Evolutionary conservation across 2,329 filamentous ascomycete species (phyloP).

Genomic region (Ascochyta fabae): DNA sequence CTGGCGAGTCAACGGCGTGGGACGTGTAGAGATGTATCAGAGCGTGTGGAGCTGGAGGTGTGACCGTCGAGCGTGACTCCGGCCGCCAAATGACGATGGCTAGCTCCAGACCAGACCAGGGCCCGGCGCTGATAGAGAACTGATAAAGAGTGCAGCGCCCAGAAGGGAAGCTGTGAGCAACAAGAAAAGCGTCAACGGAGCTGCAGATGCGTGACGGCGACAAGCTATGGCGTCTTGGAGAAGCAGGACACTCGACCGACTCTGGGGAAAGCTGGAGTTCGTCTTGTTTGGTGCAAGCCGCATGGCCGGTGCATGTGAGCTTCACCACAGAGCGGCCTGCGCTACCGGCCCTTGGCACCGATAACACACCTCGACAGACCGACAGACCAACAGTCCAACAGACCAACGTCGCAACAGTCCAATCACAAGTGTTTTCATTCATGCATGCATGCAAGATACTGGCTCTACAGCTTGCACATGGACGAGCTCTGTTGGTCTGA

Average conservation of each 20-base stretch:
- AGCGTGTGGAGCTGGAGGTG: constrained; percentile 14
- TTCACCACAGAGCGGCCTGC: constrained; percentile 22
- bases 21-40: constrained; percentile 12
- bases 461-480: too few species aligned
- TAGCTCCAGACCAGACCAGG: constrained; percentile 26
- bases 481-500: too few species aligned
- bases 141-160: constrained; percentile 20
- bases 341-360: constrained; percentile 17
- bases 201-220: constrained; percentile 19
- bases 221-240: constrained; percentile 22
- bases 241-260: constrained; percentile 15
- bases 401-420: too few species aligned
- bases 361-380: constrained; percentile 7
- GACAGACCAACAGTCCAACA: background rate
- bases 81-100: constrained; percentile 36
- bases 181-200: constrained; percentile 19
- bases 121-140: constrained; percentile 13
- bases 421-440: too few species aligned
- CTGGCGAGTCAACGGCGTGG: constrained; percentile 3
- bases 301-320: constrained; percentile 17
- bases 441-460: too few species aligned
- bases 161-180: constrained; percentile 4
- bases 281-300: constrained; percentile 17
- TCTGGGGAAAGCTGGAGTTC: constrained; percentile 34
- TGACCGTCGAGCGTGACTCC: constrained; percentile 43